phyloP scores from a whole-genome alignment of 768 basidiomycete genomes.

The Mycena filopes region DNA sequence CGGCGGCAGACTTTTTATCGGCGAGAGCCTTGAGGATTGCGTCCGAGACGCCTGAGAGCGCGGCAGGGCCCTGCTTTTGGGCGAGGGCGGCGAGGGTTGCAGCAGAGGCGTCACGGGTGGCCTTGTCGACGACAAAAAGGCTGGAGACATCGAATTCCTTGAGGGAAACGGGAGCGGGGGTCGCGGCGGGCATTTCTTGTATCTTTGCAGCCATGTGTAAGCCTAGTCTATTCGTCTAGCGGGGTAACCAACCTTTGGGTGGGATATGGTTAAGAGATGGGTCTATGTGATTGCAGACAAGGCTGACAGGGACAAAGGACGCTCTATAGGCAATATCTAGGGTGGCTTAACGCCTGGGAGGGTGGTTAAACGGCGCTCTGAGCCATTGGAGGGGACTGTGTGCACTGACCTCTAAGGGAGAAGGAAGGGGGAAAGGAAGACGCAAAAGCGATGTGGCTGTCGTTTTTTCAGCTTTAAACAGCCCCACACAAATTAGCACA shows the following conservation, averaged over 20 bases:
- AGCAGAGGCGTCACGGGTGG: constrained; percentile 77
- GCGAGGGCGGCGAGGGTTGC: constrained; percentile 75
- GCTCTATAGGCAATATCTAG: constrained; percentile 67
- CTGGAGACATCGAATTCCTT: constrained; percentile 73
- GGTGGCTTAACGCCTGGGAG: constrained; percentile 50
- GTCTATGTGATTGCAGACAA: constrained; percentile 59
- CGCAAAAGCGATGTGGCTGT: constrained; percentile 3
- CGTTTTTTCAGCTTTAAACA: constrained; percentile 23
- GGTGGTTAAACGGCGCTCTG: background rate
- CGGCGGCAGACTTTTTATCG: constrained; percentile 95
- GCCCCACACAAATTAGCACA: constrained; percentile 4
- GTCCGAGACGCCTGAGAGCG: constrained; percentile 78
- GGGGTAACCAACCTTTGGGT: constrained; percentile 53
- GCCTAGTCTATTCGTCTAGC: constrained; percentile 28
- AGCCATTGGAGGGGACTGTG: too few relatives aligned
- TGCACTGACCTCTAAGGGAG: constrained; percentile 27
- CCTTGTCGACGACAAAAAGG: constrained; percentile 89
- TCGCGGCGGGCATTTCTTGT: constrained; percentile 84
- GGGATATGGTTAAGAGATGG: constrained; percentile 45
- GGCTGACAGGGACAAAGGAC: constrained; percentile 69
- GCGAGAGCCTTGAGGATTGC: constrained; percentile 85
- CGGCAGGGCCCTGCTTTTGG: constrained; percentile 87
- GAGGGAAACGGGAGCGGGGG: constrained; percentile 63
- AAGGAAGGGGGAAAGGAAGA: constrained; percentile 29
- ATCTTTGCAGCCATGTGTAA: constrained; percentile 49